These are phyloP conservation scores for Trichoderma citrinoviride DNA, from an alignment of 2,329 filamentous ascomycete species.

Conservation along the genomic window DNA sequence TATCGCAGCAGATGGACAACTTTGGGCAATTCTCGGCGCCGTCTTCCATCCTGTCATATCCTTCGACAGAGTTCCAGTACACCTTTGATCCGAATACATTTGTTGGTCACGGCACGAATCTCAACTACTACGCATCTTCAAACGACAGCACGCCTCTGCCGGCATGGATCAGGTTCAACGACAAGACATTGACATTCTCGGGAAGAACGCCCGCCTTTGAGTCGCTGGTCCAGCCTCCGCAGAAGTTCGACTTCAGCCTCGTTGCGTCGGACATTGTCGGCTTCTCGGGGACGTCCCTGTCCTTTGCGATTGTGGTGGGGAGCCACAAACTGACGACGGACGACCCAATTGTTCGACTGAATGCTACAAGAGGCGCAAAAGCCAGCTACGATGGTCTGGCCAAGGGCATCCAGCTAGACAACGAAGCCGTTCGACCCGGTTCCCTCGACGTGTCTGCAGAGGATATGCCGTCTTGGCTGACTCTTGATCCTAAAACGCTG, in stretches of 20 bases:
- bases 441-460: slow-evolving; percentile 54
- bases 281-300: slow-evolving; percentile 64
- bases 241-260: slow-evolving; percentile 68
- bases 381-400: slow-evolving; percentile 54
- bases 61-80: slow-evolving; percentile 53
- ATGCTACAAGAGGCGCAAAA: slow-evolving; percentile 51
- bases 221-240: slow-evolving; percentile 63
- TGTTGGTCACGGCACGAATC: slow-evolving; percentile 51
- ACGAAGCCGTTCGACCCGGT: slow-evolving; percentile 44
- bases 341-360: slow-evolving; percentile 54
- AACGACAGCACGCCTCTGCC: slow-evolving; percentile 78
- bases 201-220: slow-evolving; percentile 67
- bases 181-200: slow-evolving; percentile 60
- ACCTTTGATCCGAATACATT: slow-evolving; percentile 62
- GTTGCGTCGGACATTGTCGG: slow-evolving; percentile 78
- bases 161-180: slow-evolving; percentile 78
- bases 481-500: slow-evolving; percentile 61
- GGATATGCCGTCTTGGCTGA: slow-evolving; percentile 66
- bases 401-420: slow-evolving; percentile 57
- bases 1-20: slow-evolving; percentile 55
- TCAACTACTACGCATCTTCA: slow-evolving; percentile 75
- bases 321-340: slow-evolving; percentile 66
- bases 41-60: slow-evolving; percentile 55
- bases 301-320: slow-evolving; percentile 71
- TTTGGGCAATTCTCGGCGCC: slow-evolving; percentile 62